Conservation (phyloP, 495 filamentous ascomycete genomes). For the Aspergillus sclerotioniger region DNA sequence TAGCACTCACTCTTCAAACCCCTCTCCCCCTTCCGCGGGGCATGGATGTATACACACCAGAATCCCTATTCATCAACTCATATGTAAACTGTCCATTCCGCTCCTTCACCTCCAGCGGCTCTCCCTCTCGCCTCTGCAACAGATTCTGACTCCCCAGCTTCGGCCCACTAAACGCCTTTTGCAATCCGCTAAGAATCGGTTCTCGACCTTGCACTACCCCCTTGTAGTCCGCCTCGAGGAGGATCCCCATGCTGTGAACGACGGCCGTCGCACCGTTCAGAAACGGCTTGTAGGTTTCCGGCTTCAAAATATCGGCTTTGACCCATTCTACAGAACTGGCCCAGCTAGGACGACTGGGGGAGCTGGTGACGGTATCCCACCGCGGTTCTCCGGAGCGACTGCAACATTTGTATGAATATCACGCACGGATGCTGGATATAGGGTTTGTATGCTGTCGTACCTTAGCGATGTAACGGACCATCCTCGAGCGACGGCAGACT, state of each 20-base stretch:
- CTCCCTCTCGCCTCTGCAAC: constrained; percentile 53
- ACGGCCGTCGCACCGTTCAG: constrained; percentile 76
- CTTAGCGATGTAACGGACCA: constrained; percentile 91
- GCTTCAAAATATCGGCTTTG: constrained; percentile 80
- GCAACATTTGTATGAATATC: constrained; percentile 13
- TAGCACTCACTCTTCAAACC: constrained; percentile 15
- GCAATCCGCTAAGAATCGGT: constrained; percentile 69
- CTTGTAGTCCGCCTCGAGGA: constrained; percentile 99
- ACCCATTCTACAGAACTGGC: constrained; percentile 80
- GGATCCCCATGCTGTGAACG: constrained; percentile 89
- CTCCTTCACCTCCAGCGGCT: constrained; percentile 62
- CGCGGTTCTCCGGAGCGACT: constrained; percentile 86
- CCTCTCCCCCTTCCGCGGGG: too few relatives aligned
- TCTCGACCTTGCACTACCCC: constrained; percentile 80
- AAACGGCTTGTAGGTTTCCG: constrained; percentile 68
- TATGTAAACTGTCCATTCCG: constrained; percentile 80
- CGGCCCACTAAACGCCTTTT: constrained; percentile 68
- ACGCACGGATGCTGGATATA: background rate
- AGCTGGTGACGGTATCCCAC: constrained; percentile 78
- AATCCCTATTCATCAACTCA: constrained; percentile 96
- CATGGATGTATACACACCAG: constrained; percentile 40
- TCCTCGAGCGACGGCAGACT: constrained; percentile 72
- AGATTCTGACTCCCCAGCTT: constrained; percentile 69
- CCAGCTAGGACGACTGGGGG: constrained; percentile 72
- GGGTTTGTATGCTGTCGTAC: constrained; percentile 37